Evolutionary conservation across 805 yeast species (phyloP).

Genomic region (Kuraishia hungarica): DNA sequence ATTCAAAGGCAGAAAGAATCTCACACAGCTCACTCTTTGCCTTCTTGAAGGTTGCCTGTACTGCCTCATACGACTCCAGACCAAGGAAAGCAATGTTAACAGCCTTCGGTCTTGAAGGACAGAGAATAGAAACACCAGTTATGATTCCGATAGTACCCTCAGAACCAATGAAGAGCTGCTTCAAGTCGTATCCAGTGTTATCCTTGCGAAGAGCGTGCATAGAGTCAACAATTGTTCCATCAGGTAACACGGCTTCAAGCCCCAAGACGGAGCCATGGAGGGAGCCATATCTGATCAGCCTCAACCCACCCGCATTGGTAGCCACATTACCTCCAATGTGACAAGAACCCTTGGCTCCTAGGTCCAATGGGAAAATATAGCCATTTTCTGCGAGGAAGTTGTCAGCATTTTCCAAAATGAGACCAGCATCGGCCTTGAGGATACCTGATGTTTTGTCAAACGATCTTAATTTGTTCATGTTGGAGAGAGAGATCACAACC

Average conservation of each 20-base stretch:
- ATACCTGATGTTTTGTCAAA: conserved; percentile 82
- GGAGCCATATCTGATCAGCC: conserved; percentile 83
- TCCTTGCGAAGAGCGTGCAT: conserved; percentile 86
- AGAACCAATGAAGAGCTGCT: conserved; percentile 87
- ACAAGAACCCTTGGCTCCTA: conserved; percentile 96
- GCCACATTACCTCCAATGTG: conserved; percentile 94
- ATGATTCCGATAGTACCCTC: conserved; percentile 90
- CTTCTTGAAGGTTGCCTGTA: conserved; percentile 68
- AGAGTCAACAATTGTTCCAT: conserved; percentile 74
- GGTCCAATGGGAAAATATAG: conserved; percentile 84
- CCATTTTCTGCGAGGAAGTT: conserved; percentile 69
- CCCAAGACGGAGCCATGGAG: conserved; percentile 90
- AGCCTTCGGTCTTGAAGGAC: conserved; percentile 83
- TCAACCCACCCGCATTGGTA: conserved; percentile 92
- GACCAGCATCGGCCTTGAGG: conserved; percentile 84
- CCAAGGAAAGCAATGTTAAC: conserved; percentile 87
- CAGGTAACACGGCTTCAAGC: conserved; percentile 84
- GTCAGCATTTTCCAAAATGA: conserved; percentile 82
- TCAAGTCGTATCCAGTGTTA: conserved; percentile 90
- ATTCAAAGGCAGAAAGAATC: conserved; percentile 86
- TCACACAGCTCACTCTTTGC: conserved; percentile 79
- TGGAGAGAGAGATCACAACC: conserved; percentile 61
- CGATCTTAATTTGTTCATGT: conserved; percentile 68
- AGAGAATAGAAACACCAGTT: conserved; percentile 82
- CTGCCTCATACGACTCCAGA: conserved; percentile 72